Percentiles rank a stretch among this genome's conserved stretches.
Conservation (phyloP, 2,329 filamentous ascomycete species). For the Neonectria magnoliae region DNA sequence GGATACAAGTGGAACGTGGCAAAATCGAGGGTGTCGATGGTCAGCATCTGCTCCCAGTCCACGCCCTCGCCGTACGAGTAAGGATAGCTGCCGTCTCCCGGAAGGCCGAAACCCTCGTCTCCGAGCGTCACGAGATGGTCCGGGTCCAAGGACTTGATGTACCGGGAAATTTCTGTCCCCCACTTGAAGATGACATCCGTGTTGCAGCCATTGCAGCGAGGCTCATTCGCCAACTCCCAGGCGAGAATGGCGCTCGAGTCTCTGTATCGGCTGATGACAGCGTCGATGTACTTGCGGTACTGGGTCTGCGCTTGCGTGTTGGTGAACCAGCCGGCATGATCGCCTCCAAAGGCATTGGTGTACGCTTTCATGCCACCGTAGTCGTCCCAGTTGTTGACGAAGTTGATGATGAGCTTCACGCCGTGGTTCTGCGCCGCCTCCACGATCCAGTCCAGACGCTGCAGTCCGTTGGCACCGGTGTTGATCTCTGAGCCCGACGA, state of each 20-base stretch:
- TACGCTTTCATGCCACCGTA: slow-evolving; percentile 74
- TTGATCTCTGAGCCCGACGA: slow-evolving; percentile 65
- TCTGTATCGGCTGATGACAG: slow-evolving; percentile 60
- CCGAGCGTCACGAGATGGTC: slow-evolving; percentile 70
- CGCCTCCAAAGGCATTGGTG: slow-evolving; percentile 65
- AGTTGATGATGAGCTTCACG: slow-evolving; percentile 71
- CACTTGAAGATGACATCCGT: slow-evolving; percentile 56
- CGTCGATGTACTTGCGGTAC: slow-evolving; percentile 65
- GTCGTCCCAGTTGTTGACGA: slow-evolving; percentile 75
- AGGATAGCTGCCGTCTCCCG: slow-evolving; percentile 62
- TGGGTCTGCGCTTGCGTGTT: slow-evolving; percentile 61
- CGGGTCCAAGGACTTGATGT: slow-evolving; percentile 71
- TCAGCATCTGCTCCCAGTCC: slow-evolving; percentile 62
- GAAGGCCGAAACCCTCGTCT: slow-evolving; percentile 62
- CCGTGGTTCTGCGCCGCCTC: slow-evolving; percentile 65
- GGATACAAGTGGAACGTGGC: slow-evolving; percentile 47
- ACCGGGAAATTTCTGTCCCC: slow-evolving; percentile 61
- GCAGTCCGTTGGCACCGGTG: slow-evolving; percentile 68
- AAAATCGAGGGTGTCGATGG: slow-evolving; percentile 63
- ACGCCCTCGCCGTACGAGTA: slow-evolving; percentile 61
- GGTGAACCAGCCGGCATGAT: slow-evolving; percentile 66
- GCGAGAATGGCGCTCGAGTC: slow-evolving; percentile 60
- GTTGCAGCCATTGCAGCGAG: slow-evolving; percentile 46
- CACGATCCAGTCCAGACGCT: slow-evolving; percentile 71
- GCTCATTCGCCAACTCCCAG: slow-evolving; percentile 63